These are phyloP conservation scores for Trichoderma hamatum DNA, from an alignment of 2,329 filamentous ascomycete genomes.

Conservation along the genomic window DNA sequence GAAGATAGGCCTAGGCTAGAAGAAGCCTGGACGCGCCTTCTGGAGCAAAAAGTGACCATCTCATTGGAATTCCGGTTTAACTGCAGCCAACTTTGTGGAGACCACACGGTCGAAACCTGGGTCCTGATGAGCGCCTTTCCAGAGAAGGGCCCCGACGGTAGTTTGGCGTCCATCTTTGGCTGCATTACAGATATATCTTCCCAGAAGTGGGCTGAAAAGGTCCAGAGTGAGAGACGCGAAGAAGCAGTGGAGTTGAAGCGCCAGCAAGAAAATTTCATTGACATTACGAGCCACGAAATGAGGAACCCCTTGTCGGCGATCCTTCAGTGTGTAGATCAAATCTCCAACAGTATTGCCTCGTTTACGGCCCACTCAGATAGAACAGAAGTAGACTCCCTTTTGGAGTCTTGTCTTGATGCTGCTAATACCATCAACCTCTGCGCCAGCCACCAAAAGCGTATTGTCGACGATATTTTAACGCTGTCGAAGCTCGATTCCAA, in stretches of 20 bases:
- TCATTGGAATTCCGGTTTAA: conserved; percentile 79
- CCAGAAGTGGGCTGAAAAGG: conserved; percentile 81
- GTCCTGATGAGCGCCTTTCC: conserved; percentile 77
- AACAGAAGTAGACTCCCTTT: conserved; percentile 51
- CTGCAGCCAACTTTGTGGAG: conserved; percentile 63
- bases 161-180: conserved; percentile 75
- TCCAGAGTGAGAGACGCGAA: conserved; percentile 75
- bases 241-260: conserved; percentile 81
- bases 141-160: conserved; percentile 65
- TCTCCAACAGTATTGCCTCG: conserved; percentile 54
- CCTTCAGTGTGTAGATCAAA: conserved; percentile 76
- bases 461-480: conserved; percentile 69
- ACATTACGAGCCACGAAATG: conserved; percentile 76
- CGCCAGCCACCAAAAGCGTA: conserved; percentile 76
- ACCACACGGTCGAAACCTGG: conserved; percentile 69
- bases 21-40: conserved; percentile 63
- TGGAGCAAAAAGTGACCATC: conserved; percentile 63
- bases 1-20: conserved; percentile 65
- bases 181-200: conserved; percentile 84
- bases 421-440: conserved; percentile 82
- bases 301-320: conserved; percentile 76
- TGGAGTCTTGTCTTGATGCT: conserved; percentile 67
- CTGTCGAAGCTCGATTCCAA: conserved; percentile 72
- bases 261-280: conserved; percentile 72
- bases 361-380: conserved; percentile 45